phyloP scores from a whole-genome alignment of 116 monocot species.

The Posidonia oceanica region DNA sequence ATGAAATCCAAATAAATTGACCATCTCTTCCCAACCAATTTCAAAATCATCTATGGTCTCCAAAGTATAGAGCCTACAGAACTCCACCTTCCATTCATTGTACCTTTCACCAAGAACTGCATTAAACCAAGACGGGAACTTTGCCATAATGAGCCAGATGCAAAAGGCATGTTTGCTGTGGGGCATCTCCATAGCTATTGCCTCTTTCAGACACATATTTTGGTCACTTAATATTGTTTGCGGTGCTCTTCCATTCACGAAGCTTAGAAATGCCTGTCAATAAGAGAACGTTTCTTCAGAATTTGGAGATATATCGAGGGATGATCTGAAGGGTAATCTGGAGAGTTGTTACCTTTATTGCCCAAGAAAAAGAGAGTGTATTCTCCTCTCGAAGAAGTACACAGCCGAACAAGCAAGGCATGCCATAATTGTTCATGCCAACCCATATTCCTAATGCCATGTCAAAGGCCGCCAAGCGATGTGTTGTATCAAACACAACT shows the following conservation, averaged over 20 bases:
- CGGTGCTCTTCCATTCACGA: slow-evolving; percentile 75
- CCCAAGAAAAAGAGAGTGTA: slow-evolving; percentile 60
- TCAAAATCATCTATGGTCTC: slow-evolving; percentile 66
- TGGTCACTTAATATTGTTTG: slow-evolving; percentile 77
- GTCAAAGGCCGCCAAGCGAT: slow-evolving; percentile 49
- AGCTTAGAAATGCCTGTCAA: slow-evolving; percentile 61
- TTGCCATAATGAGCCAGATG: slow-evolving; percentile 59
- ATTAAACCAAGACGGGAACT: slow-evolving; percentile 80
- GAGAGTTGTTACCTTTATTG: slow-evolving; percentile 47
- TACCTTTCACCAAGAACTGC: slow-evolving; percentile 66
- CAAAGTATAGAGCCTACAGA: slow-evolving; percentile 60
- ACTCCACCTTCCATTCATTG: slow-evolving; percentile 57
- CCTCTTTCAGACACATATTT: slow-evolving; percentile 63
- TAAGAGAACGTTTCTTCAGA: slow-evolving; percentile 13
- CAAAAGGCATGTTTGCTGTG: slow-evolving; percentile 62
- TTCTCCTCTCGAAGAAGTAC: slow-evolving; percentile 67
- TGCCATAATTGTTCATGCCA: slow-evolving; percentile 82
- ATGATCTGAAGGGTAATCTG: background rate
- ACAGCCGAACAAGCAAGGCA: slow-evolving; percentile 75
- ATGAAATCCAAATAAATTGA: slow-evolving; percentile 51
- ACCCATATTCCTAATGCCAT: slow-evolving; percentile 75
- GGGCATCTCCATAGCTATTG: slow-evolving; percentile 55
- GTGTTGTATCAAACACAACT: slow-evolving; percentile 72
- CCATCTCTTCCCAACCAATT: slow-evolving; percentile 67
- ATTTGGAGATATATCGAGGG: background rate